phyloP scores from a whole-genome alignment of 345 rosid genomes.

The Eucalyptus rudis region DNA sequence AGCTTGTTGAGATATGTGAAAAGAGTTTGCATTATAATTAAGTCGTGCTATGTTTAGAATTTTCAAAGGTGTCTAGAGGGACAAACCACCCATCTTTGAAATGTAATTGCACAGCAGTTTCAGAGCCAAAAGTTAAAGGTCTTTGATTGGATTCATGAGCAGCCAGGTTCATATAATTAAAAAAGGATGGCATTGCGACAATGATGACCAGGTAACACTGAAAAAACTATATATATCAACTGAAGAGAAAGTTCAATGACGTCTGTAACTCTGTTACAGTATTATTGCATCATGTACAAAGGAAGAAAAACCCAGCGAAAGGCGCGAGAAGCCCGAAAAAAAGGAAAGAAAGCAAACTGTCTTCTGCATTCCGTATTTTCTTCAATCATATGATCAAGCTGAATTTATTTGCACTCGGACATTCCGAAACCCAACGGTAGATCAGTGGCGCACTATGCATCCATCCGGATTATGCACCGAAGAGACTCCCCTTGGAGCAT shows the following conservation, averaged over 20 bases:
- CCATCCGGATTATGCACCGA: conserved; percentile 35
- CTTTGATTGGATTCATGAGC: neutral
- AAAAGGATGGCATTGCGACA: neutral
- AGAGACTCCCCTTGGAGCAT: conserved; percentile 33
- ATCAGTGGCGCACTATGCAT: neutral
- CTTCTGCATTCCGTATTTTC: neutral
- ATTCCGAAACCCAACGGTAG: neutral
- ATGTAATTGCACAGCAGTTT: neutral
- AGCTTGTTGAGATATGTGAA: neutral
- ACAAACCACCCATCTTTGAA: neutral
- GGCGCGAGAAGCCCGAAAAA: neutral
- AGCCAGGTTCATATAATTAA: neutral
- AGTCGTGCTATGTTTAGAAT: neutral
- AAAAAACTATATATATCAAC: neutral
- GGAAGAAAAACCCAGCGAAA: neutral
- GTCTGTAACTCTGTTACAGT: neutral
- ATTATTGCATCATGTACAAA: neutral
- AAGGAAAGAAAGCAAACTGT: neutral
- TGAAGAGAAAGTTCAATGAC: neutral
- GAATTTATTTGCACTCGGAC: neutral
- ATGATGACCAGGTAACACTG: neutral
- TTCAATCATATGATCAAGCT: neutral
- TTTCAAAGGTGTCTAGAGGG: neutral
- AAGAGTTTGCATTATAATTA: neutral
- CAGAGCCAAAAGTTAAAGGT: neutral